Base-by-base conservation (phyloP, 306 rosid genomes). In the Pterocarpus santalinus region DNA sequence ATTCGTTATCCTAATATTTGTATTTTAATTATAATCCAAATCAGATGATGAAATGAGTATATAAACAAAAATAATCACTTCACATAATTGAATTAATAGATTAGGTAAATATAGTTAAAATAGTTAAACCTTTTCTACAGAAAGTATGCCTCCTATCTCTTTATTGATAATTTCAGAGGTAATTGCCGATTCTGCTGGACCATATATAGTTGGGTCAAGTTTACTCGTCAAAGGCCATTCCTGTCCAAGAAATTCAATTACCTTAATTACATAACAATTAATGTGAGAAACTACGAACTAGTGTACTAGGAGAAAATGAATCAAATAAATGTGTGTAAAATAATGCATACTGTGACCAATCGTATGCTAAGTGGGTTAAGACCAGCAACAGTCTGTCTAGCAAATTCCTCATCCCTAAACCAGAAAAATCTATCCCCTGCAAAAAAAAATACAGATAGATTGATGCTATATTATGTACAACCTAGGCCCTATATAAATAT, bases 171-270 rank as follows among this genome's bases (percentile, higher is more conserved):
- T 53, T 82, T 94, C 88, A 0, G 85, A 52, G 15, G 97, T 90
- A 57, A 94, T 91, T 60, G 86, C 88, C 69, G 95, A 91, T 87
- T 89, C 94, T 58, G 81, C 55, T 10, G 91, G 87, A 52, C 98
- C 97, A 79, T 94, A 91, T n/a, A 70, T 60, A 5, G 1, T n/a
- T 0, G 95, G 98, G 57, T 94, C 92, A 30, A 91, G 88, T 78
- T 88, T 79, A 78, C 98, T 91, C 82, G 70, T 91, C 82, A 94
- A 66, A 72, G 98, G 98, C 98, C 98, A 94, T 86, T 94, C 90
- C 98, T 90, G 79, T 69, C 43, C 76, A 84, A 71, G 63, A 68
- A 69, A 71, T 72, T 16, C 34, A 64, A 67, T 53, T 52, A 62
- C 53, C 72, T 47, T 17, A 62, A 69, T 22, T 16, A 65, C 43